A percentile compares a stretch with the other conserved stretches of the same genome.
These are phyloP conservation scores for Fagus crenata DNA, from an alignment of 306 rosid genomes.

Conservation along the genomic window DNA sequence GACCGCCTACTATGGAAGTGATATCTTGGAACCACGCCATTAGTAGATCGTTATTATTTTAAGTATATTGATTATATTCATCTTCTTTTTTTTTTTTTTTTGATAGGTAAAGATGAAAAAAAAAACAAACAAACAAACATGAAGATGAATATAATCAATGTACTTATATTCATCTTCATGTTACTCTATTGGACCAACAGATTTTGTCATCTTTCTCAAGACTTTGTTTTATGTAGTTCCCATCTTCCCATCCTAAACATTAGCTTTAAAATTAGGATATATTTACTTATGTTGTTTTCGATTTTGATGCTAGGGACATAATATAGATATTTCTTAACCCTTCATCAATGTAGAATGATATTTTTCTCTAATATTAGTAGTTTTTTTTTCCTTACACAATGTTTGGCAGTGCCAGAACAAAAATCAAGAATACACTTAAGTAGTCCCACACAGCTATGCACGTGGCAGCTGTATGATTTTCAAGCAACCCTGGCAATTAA, in stretches of 20 bases:
- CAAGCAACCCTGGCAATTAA: not conserved
- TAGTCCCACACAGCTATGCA: no score
- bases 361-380: slow-evolving; percentile 3
- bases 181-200: not conserved
- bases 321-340: not conserved
- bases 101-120: no score
- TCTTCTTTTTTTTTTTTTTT: not conserved
- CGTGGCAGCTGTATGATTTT: slow-evolving; percentile 4
- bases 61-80: not conserved
- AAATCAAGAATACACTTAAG: not conserved
- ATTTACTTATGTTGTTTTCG: not conserved
- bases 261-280: not conserved
- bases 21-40: not conserved
- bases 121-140: no score
- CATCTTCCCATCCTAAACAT: not conserved
- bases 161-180: not conserved
- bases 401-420: not conserved
- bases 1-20: not conserved
- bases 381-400: not conserved
- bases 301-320: not conserved
- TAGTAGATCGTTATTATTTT: not conserved
- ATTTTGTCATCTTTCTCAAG: not conserved
- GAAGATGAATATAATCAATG: no score
- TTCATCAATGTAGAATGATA: not conserved
- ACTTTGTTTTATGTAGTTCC: not conserved